These are phyloP conservation scores for Phaeosphaeria sp. DNA, from an alignment of 2,329 filamentous ascomycete genomes.

Conservation along the genomic window DNA sequence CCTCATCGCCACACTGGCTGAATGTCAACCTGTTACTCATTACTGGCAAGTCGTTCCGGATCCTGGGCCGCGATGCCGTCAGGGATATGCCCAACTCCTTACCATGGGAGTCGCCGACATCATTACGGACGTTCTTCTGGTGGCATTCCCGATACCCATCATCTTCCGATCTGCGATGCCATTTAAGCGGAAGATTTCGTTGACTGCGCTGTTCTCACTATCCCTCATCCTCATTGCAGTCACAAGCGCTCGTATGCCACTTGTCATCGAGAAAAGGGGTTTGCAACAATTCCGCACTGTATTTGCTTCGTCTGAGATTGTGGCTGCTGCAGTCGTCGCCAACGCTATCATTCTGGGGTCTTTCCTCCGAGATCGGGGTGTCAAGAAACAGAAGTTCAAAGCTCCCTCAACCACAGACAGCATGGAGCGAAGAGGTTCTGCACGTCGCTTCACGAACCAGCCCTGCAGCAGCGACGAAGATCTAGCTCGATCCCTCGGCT, in stretches of 20 bases:
- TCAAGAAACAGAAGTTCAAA: constrained; percentile 85
- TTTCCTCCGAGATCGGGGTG: constrained; percentile 86
- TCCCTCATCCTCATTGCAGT: constrained; percentile 81
- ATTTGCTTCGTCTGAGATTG: constrained; percentile 85
- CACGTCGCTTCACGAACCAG: constrained; percentile 68
- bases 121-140: constrained; percentile 84
- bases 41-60: constrained; percentile 72
- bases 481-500: constrained; percentile 79
- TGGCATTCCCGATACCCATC: constrained; percentile 88
- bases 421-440: constrained; percentile 64
- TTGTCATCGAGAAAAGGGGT: constrained; percentile 74
- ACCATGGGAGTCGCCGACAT: constrained; percentile 91
- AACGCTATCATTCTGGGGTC: constrained; percentile 91
- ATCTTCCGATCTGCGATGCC: constrained; percentile 81
- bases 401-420: constrained; percentile 59
- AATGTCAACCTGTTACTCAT: constrained; percentile 71
- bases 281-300: constrained; percentile 87
- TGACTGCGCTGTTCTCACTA: constrained; percentile 81
- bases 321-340: constrained; percentile 85
- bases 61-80: constrained; percentile 83
- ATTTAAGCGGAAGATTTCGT: constrained; percentile 77
- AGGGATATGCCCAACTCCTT: constrained; percentile 84
- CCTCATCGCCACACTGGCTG: constrained; percentile 78
- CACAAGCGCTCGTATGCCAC: constrained; percentile 81
- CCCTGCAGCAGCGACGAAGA: constrained; percentile 93